Base-by-base conservation (phyloP, 176 grass and related monocot species). In the Aegilops bicornis region DNA sequence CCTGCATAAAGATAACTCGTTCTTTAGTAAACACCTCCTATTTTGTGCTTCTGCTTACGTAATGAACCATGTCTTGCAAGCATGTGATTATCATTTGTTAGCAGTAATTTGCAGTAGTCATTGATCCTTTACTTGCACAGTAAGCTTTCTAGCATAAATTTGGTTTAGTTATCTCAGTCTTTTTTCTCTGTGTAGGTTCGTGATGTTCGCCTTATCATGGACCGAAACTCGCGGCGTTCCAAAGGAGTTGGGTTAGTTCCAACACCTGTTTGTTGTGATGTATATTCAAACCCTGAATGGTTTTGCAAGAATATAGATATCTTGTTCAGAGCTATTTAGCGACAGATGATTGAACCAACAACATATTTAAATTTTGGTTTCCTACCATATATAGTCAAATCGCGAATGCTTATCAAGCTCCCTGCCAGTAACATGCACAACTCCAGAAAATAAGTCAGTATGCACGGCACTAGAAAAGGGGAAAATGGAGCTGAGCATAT, bases 201-300 rank as follows among this genome's bases (percentile, higher is more conserved):
- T 64, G 97, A 98, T 93, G 97, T 98, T 68, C 92, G 97, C 69
- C 90, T 98, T 59, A 98, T 98, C 39, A 98, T 98, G 97, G 97
- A 98, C 69, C 88, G 97, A 70, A 98, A 94, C 73, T 96, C 97
- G 27, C 86, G 97, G 19, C 97, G 97, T 64, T 98, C 97, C 32
- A 98, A 96, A 95, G 97, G 97, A 84, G 97, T 98, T 79, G 97
- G 97, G 97, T 98, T 83, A 88, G 97, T 35, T 78, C 66, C 5
- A 4, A 0, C 79, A 59, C 64, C 75, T 75, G 36, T 69, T 90
- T 80, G 12, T 35, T 33, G 58, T 83, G 60, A 79, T 73, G 20
- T 83, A 66, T 33, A 67, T 76, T 52, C 22, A 9, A 14, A 17
- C 60, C 9, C 1, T 65, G 59, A n/a, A 85, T 54, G n/a, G 20